phyloP scores from a whole-genome alignment of 108 stramenopile species.

The Fragilariopsis cylindrus region DNA sequence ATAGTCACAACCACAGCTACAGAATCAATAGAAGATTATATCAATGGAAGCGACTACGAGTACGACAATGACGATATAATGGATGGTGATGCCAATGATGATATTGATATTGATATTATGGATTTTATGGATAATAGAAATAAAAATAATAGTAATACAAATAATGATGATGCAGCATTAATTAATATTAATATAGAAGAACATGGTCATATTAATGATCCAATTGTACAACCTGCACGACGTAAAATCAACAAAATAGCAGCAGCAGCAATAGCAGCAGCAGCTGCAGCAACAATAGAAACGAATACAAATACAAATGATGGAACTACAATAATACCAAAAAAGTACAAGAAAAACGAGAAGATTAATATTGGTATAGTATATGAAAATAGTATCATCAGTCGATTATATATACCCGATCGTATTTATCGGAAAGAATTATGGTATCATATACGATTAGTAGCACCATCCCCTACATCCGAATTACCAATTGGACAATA shows the following conservation, averaged over 20 bases:
- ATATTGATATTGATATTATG: background rate
- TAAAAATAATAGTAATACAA: no score
- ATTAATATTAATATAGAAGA: no score
- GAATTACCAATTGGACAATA: constrained; percentile 24
- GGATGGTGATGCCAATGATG: background rate
- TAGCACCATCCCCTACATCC: constrained; percentile 30
- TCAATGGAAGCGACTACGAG: background rate
- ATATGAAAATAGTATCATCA: constrained; percentile 18
- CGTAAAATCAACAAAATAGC: no score
- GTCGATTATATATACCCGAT: constrained; percentile 38
- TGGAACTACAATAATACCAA: no score
- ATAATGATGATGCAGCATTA: no score
- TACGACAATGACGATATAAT: background rate
- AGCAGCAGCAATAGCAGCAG: no score
- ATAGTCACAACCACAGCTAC: background rate
- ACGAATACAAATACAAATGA: no score
- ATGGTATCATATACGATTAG: constrained; percentile 30
- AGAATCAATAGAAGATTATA: background rate
- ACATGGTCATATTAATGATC: no score
- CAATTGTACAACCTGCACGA: no score
- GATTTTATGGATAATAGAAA: no score
- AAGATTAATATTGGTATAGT: background rate
- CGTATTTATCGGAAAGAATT: constrained; percentile 26
- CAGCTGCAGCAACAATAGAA: no score
- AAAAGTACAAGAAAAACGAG: background rate